Percentiles rank a stretch among this genome's conserved stretches.
phyloP scores from a whole-genome alignment of 2,329 filamentous ascomycete species.

The Cytospora schulzeri region DNA sequence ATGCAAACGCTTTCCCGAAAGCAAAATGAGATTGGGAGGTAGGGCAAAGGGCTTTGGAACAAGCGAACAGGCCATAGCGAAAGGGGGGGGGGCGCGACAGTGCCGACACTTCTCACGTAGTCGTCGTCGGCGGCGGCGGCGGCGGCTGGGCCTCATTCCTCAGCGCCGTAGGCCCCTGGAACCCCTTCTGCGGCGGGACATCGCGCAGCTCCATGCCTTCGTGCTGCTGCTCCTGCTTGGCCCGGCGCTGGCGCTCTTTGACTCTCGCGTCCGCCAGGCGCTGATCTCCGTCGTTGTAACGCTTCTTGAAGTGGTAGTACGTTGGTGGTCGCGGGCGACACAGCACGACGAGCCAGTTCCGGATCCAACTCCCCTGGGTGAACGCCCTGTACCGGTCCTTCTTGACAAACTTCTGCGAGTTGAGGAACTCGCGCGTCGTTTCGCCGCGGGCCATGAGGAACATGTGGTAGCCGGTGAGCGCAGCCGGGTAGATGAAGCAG shows the following conservation, averaged over 20 bases:
- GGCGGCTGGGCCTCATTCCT: conserved; percentile 35
- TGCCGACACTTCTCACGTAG: conserved; percentile 5
- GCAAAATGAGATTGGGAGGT: neutral
- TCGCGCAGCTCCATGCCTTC: conserved; percentile 74
- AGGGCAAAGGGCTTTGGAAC: neutral
- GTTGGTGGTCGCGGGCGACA: conserved; percentile 83
- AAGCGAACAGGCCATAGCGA: neutral
- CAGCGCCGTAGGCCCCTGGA: conserved; percentile 57
- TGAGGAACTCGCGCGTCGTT: conserved; percentile 94
- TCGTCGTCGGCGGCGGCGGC: conserved; percentile 7
- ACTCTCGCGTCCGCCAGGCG: conserved; percentile 64
- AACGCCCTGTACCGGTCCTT: conserved; percentile 91
- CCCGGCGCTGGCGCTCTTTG: conserved; percentile 42
- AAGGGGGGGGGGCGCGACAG: neutral
- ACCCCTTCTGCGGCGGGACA: conserved; percentile 51
- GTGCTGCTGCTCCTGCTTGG: conserved; percentile 34
- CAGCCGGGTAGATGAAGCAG: conserved; percentile 76
- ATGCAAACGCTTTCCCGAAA: conserved; percentile 12
- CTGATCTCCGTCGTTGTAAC: conserved; percentile 80
- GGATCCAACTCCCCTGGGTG: conserved; percentile 72
- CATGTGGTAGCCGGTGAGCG: conserved; percentile 84
- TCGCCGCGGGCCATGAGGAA: conserved; percentile 90
- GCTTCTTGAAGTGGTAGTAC: conserved; percentile 83
- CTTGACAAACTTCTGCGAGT: conserved; percentile 92
- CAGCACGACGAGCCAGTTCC: conserved; percentile 81